A percentile compares a stretch with the other conserved stretches of the same genome.
Conservation (phyloP, 78 protist species). For the Dictyostelium firmibasis region DNA sequence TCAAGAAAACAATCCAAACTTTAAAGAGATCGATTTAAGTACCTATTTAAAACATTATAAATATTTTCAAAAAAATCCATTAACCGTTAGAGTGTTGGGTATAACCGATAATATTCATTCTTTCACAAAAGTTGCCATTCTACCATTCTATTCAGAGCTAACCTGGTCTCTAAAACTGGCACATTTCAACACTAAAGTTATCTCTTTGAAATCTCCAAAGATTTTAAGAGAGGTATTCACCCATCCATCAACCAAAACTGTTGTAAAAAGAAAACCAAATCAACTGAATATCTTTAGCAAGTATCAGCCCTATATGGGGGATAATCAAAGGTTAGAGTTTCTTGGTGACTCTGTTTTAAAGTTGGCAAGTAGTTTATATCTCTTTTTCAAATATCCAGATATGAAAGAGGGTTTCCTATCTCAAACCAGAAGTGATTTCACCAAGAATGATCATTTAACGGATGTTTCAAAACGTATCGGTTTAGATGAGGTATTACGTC, state of each 20-base stretch:
- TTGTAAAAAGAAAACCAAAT: not conserved
- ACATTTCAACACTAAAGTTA: not conserved
- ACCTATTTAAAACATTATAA: not conserved
- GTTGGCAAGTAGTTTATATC: not conserved
- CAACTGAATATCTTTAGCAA: not conserved
- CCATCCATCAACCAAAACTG: conserved; percentile 56
- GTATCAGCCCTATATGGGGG: not conserved
- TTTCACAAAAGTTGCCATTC: conserved; percentile 3
- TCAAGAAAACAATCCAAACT: not conserved
- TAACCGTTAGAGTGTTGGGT: not conserved
- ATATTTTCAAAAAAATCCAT: conserved; percentile 1
- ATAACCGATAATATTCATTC: conserved; percentile 20
- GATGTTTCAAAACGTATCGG: not conserved
- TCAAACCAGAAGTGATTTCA: not conserved
- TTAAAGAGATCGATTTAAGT: not conserved
- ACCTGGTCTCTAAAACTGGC: not conserved
- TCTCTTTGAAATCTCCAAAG: not conserved
- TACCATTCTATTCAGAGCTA: conserved; percentile 14
- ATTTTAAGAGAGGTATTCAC: conserved; percentile 47
- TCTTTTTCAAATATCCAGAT: not conserved
- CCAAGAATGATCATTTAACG: conserved; percentile 19
- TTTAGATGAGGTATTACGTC: conserved; percentile 30
- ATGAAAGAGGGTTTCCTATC: conserved; percentile 28
- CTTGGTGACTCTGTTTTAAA: conserved; percentile 63
- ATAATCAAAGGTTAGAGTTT: conserved; percentile 55